Conservation (phyloP, 1,284 basidiomycete genomes). For the Neonothopanus nambi region DNA sequence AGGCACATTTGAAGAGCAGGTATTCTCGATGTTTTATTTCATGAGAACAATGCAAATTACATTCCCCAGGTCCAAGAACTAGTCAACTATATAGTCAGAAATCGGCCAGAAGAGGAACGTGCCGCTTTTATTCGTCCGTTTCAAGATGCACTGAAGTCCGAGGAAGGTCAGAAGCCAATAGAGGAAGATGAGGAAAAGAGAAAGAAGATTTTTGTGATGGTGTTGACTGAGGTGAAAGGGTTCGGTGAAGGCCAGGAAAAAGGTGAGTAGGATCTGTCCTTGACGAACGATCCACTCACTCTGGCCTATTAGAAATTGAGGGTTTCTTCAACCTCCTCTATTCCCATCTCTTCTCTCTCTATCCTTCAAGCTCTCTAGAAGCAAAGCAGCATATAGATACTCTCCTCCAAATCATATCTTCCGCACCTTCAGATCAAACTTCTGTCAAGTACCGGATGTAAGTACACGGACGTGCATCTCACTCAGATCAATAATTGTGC, state of each 20-base stretch:
- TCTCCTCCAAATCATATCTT: conserved; percentile 57
- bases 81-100: conserved; percentile 73
- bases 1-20: conserved; percentile 88
- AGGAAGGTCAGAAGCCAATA: conserved; percentile 53
- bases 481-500: conserved; percentile 10
- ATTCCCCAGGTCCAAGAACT: conserved; percentile 71
- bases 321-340: conserved; percentile 85
- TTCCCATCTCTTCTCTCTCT: conserved; percentile 66
- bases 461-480: conserved; percentile 22
- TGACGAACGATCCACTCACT: conserved; percentile 2
- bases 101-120: conserved; percentile 69
- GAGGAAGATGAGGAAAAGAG: conserved; percentile 53
- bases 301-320: conserved; percentile 61
- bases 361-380: conserved; percentile 54
- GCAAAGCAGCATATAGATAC: conserved; percentile 47
- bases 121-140: conserved; percentile 66
- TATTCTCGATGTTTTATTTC: conserved; percentile 29
- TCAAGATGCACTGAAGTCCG: conserved; percentile 55
- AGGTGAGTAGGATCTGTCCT: conserved; percentile 46
- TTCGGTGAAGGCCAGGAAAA: conserved; percentile 75
- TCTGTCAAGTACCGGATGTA: conserved; percentile 73
- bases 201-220: conserved; percentile 55
- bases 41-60: conserved; percentile 14
- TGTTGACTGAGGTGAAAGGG: conserved; percentile 61
- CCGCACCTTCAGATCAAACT: conserved; percentile 51